These are phyloP conservation scores for Jatropha multifida DNA, from an alignment of 441 rosid genomes.

Conservation along the genomic window DNA sequence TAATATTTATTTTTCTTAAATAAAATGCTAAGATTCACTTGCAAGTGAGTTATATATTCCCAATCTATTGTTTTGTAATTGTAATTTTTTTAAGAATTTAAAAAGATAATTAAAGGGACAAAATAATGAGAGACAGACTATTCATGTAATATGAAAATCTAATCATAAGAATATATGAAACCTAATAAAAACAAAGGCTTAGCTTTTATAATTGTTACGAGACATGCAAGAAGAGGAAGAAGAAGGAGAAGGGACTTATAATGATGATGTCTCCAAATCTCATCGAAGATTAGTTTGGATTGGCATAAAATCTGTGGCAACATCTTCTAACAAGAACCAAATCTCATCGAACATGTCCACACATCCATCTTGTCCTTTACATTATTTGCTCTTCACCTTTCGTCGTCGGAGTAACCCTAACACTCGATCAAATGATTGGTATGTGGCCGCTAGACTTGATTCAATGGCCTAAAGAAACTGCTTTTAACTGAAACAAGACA, in stretches of 20 bases:
- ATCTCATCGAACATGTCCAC: slow-evolving; percentile 27
- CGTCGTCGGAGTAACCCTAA: neutral
- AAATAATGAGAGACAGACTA: neutral
- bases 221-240: neutral
- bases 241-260: neutral
- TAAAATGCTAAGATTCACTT: no score
- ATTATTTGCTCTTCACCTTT: neutral
- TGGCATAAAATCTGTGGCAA: slow-evolving; percentile 25
- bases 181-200: neutral
- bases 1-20: no score
- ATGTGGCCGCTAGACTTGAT: neutral
- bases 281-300: neutral
- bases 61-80: no score
- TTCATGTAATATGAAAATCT: neutral
- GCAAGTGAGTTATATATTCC: no score
- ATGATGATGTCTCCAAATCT: neutral
- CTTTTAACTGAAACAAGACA: neutral
- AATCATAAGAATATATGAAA: neutral
- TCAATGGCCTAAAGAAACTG: neutral
- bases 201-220: neutral
- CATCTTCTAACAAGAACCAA: slow-evolving; percentile 29
- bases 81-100: no score
- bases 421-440: neutral
- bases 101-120: neutral
- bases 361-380: slow-evolving; percentile 24